Conservation (phyloP, 2,329 filamentous ascomycete species). For the Geosmithia morbida region DNA sequence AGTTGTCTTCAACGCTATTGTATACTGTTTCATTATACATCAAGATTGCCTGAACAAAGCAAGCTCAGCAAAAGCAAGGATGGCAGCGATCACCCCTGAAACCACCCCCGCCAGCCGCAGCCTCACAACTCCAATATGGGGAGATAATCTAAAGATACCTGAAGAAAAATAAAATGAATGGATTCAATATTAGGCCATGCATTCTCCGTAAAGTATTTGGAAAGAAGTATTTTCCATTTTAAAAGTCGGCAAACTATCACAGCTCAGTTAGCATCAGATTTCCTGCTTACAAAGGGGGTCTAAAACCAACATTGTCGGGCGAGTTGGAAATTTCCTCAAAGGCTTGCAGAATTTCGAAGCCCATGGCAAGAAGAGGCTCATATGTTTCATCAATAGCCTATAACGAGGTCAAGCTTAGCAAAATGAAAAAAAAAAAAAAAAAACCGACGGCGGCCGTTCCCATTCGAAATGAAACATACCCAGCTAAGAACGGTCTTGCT, state of each 20-base stretch:
- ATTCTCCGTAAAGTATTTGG: too few relatives aligned
- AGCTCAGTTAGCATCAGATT: background rate
- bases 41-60: too few relatives aligned
- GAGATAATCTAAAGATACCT: too few relatives aligned
- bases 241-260: conserved; percentile 3
- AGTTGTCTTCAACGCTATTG: too few relatives aligned
- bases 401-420: background rate
- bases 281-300: background rate
- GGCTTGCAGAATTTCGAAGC: conserved; percentile 62
- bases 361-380: conserved; percentile 64
- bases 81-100: too few relatives aligned
- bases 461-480: conserved; percentile 46
- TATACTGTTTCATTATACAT: too few relatives aligned
- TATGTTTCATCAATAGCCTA: conserved; percentile 57
- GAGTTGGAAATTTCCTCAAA: conserved; percentile 71
- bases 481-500: conserved; percentile 64
- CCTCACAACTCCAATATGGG: too few relatives aligned
- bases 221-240: background rate
- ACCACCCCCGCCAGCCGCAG: too few relatives aligned
- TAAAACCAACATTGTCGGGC: conserved; percentile 31
- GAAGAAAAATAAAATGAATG: too few relatives aligned
- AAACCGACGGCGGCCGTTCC: too few relatives aligned
- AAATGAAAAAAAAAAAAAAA: background rate
- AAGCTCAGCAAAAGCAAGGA: too few relatives aligned
- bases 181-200: too few relatives aligned